A percentile compares a stretch with the other conserved stretches of the same genome.
Evolutionary conservation across 805 yeast genomes (phyloP).

Genomic region (Saccharomycodes ludwigii): DNA sequence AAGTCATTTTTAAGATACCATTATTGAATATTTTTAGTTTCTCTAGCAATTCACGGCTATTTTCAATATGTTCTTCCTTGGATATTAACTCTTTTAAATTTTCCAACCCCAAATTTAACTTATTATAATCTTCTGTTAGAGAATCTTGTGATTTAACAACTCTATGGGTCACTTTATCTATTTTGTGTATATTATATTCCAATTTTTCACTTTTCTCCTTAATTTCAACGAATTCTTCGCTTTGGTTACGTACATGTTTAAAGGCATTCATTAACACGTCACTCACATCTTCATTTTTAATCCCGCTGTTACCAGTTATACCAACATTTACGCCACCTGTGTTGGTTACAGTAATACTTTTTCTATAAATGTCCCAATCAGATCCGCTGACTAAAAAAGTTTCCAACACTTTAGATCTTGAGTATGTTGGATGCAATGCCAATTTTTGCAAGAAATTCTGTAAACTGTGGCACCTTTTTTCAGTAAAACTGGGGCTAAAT

Average conservation of each 20-base stretch:
- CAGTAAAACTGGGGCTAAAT: conserved; percentile 73
- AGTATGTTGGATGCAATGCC: conserved; percentile 59
- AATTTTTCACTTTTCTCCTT: conserved; percentile 72
- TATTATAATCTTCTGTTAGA: conserved; percentile 58
- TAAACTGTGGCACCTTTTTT: conserved; percentile 68
- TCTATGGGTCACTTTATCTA: conserved; percentile 68
- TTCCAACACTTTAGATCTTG: conserved; percentile 47
- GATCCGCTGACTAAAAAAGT: conserved; percentile 17
- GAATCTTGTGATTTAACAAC: conserved; percentile 63
- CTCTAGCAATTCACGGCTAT: conserved; percentile 9
- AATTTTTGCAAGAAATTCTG: conserved; percentile 65
- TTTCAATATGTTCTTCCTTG: conserved; percentile 13
- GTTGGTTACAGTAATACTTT: conserved; percentile 11
- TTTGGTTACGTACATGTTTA: conserved; percentile 54
- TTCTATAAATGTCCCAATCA: conserved; percentile 24
- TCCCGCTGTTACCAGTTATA: conserved; percentile 11
- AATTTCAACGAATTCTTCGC: conserved; percentile 71
- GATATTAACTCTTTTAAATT: conserved; percentile 53
- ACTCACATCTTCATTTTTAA: conserved; percentile 55
- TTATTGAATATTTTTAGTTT: conserved; percentile 34
- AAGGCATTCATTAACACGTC: conserved; percentile 93
- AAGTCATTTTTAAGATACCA: conserved; percentile 32
- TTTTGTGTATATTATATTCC: conserved; percentile 67
- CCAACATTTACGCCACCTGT: neutral
- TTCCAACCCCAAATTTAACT: conserved; percentile 55